Evolutionary conservation across 1,284 basidiomycete species (phyloP), one percentile per base, ranked within the genome.

Genomic region (Sporisorium graminicola): DNA sequence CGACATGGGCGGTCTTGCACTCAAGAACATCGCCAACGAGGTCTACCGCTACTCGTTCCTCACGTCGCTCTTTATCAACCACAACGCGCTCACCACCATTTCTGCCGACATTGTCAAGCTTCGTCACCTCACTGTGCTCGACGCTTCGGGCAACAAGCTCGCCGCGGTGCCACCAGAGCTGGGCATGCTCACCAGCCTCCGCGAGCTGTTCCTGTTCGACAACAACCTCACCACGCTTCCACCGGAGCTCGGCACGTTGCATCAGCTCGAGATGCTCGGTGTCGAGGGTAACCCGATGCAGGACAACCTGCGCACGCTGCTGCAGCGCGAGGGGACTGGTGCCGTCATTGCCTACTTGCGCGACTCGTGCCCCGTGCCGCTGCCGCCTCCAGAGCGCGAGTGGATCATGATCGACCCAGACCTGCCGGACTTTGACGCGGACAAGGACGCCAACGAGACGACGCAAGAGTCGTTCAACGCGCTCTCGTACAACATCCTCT

Each of bases 261-360:
- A 97, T 85, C 94, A 97, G 86, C 89, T 99, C 63, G 94, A 94
- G 85, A 94, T 93, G 44, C 88, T 99, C 27, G 96, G 96, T 24
- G 90, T 99, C 43, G 96, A 99, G 85, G 96, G 96, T 40, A 99
- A 99, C 82, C 96, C 96, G 13, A 86, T 99, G 59, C 92, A 95
- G 68, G 88, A 91, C 10, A 87, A 90, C 33, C 87, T 95, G 58
- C 92, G 94, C 85, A 88, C 89, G 27, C 90, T 96, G 47, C 88
- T 98, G 57, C 94, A 97, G 87, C 95, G 95, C 86, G 94, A 98
- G 40, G 96, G 97, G 33, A 98, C 95, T 0, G 88, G 89, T 3
- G 92, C 93, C 0, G 89, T 99, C 54, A 93, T 99, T 66, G 90
- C 92, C 1, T 94, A 91, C 86, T 90, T 97, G 18, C 92, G 95